phyloP scores from a whole-genome alignment of 352 stramenopile species.

The Globisporangium lucens region DNA sequence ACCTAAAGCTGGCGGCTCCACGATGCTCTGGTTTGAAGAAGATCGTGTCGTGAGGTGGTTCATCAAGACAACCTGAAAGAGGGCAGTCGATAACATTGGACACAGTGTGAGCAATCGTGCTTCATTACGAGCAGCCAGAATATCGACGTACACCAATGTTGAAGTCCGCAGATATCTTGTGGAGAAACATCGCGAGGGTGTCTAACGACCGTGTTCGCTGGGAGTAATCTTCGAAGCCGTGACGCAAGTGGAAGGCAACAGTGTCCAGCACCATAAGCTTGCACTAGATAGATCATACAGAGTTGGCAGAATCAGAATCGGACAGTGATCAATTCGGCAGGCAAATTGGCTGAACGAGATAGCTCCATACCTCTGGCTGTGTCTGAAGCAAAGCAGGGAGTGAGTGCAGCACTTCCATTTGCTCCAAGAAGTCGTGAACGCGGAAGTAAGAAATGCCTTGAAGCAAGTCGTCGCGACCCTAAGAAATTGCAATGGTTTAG shows the following conservation, averaged over 20 bases:
- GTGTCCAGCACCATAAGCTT: slow-evolving; percentile 92
- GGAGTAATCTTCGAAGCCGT: slow-evolving; percentile 74
- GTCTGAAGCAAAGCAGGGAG: slow-evolving; percentile 55
- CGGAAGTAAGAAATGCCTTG: slow-evolving; percentile 71
- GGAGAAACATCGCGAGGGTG: slow-evolving; percentile 66
- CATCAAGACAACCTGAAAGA: slow-evolving; percentile 47
- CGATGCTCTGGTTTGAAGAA: slow-evolving; percentile 10
- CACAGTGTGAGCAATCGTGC: neutral
- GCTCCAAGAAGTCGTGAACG: slow-evolving; percentile 86
- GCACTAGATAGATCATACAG: slow-evolving; percentile 36
- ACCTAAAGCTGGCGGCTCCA: slow-evolving; percentile 33
- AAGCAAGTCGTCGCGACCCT: slow-evolving; percentile 81
- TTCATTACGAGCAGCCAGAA: neutral
- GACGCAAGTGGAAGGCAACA: slow-evolving; percentile 93
- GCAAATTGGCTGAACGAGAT: neutral
- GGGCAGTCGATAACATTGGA: too few relatives aligned
- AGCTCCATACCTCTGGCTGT: slow-evolving; percentile 27
- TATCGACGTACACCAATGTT: slow-evolving; percentile 38
- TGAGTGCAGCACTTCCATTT: slow-evolving; percentile 83
- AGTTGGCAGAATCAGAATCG: neutral
- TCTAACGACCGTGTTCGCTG: slow-evolving; percentile 68
- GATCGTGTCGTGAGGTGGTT: slow-evolving; percentile 76
- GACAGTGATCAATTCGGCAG: neutral
- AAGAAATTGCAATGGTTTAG: too few relatives aligned
- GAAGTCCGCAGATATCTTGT: slow-evolving; percentile 52